phyloP scores from a whole-genome alignment of 2,329 filamentous ascomycete species.

The Hyphodiscus sp. region DNA sequence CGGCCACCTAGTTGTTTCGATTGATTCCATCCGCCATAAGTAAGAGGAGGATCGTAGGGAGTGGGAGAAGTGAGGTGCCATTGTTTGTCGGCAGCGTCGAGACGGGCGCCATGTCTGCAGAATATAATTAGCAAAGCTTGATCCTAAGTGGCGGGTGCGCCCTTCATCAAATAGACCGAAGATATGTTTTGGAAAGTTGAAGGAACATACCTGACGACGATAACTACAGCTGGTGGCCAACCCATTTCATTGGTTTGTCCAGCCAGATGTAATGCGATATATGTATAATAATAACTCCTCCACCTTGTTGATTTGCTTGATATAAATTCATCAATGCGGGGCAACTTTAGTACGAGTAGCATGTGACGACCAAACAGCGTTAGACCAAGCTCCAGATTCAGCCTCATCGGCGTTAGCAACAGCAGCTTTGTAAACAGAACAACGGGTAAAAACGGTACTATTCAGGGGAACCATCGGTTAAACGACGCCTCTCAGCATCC shows the following conservation, averaged over 20 bases:
- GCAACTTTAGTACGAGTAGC: background rate
- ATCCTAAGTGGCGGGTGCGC: background rate
- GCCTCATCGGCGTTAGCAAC: background rate
- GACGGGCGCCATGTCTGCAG: constrained; percentile 76
- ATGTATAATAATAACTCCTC: background rate
- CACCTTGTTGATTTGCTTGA: no score
- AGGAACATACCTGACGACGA: constrained; percentile 41
- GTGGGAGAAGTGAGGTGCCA: constrained; percentile 92
- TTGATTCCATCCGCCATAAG: constrained; percentile 90
- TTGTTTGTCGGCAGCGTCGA: constrained; percentile 89
- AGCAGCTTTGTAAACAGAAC: background rate
- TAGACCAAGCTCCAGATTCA: background rate
- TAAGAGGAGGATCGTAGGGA: constrained; percentile 91
- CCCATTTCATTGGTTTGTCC: constrained; percentile 32
- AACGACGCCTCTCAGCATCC: no score
- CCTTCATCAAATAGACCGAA: background rate
- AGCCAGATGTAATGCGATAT: background rate
- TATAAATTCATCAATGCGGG: constrained; percentile 1
- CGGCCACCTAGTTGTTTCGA: constrained; percentile 73
- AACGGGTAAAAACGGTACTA: background rate
- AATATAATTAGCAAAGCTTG: background rate
- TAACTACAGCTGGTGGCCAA: constrained; percentile 43
- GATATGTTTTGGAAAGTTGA: background rate
- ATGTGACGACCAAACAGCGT: background rate
- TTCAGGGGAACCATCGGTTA: background rate